A percentile compares a stretch with the other conserved stretches of the same genome.
These are phyloP conservation scores for Verruconis gallopava DNA, from an alignment of 2,329 filamentous ascomycete genomes.

Conservation along the genomic window DNA sequence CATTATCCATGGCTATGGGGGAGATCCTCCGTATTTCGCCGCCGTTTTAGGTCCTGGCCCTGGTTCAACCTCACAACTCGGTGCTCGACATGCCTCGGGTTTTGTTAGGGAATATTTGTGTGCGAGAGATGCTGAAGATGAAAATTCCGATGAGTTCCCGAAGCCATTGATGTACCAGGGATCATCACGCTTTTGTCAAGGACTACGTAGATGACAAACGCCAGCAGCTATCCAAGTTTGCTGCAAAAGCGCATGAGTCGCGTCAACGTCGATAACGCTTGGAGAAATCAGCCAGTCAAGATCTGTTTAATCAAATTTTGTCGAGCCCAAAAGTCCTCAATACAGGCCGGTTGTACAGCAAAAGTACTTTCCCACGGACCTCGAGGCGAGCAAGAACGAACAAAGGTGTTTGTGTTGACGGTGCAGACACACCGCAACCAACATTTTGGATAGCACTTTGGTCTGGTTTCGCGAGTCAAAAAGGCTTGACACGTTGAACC, in stretches of 20 bases:
- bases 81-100: conserved; percentile 67
- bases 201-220: conserved; percentile 65
- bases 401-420: no score
- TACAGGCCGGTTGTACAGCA: no score
- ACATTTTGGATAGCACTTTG: no score
- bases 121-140: conserved; percentile 54
- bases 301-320: no score
- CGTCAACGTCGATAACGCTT: neutral
- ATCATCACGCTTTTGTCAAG: conserved; percentile 57
- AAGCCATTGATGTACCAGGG: conserved; percentile 54
- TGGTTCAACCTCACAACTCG: conserved; percentile 64
- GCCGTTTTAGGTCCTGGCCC: conserved; percentile 56
- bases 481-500: no score
- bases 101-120: conserved; percentile 64
- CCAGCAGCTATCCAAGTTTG: conserved; percentile 49
- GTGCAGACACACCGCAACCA: no score
- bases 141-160: conserved; percentile 46
- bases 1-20: conserved; percentile 66
- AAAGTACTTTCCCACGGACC: no score
- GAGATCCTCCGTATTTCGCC: conserved; percentile 63
- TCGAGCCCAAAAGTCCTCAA: no score
- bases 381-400: no score
- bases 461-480: no score
- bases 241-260: neutral
- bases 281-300: no score